Evolutionary conservation across 1,284 basidiomycete genomes (phyloP), one percentile per base, ranked within the genome.

Genomic region (Papiliotrema nemorosa): DNA sequence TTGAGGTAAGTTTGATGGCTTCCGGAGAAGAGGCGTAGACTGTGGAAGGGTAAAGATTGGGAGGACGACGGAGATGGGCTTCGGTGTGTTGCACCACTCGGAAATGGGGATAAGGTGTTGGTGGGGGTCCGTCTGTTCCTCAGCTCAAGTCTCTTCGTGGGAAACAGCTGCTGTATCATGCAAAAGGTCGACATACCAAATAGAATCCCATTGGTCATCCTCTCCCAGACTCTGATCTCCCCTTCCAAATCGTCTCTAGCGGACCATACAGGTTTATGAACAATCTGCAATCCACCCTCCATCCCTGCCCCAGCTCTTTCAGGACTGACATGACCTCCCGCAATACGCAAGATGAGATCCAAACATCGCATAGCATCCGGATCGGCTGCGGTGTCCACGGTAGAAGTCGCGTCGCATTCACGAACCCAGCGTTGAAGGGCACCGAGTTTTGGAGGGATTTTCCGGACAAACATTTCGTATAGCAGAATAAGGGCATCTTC

Each of bases 351-450:
- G n/a, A 82, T 78, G 47, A 78, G 74, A 50, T 80, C 78, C 38
- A 81, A 66, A 40, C 73, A 82, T 70, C 57, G 74, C 66, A 77
- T 65, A 27, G 70, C 72, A 45, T 75, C 75, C 55, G 64, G 44
- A 65, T 74, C 62, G 49, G 71, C 51, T 50, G 64, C 51, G 52
- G 58, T 44, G 16, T 67, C 63, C 55, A 69, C 63, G 3, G 70
- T 70, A 5, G 71, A 65, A 2, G 75, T 76, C 0, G 80, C 80
- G 64, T 82, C 81, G 59, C 79, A 81, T 57, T 82, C 81, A 25
- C 81, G 66, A 10, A 81, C 80, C 80, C 81, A 81, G 21, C 80
- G 73, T 59, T 82, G 80, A 7, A 82, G 66, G 2, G 80, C 77
- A 10, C 81, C 81, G n/a, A 82, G 76, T 58, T 81, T 81, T 12